Base-by-base conservation (phyloP, 192 early-diverging fungal species). In the Bifiguratus adelaidae region DNA sequence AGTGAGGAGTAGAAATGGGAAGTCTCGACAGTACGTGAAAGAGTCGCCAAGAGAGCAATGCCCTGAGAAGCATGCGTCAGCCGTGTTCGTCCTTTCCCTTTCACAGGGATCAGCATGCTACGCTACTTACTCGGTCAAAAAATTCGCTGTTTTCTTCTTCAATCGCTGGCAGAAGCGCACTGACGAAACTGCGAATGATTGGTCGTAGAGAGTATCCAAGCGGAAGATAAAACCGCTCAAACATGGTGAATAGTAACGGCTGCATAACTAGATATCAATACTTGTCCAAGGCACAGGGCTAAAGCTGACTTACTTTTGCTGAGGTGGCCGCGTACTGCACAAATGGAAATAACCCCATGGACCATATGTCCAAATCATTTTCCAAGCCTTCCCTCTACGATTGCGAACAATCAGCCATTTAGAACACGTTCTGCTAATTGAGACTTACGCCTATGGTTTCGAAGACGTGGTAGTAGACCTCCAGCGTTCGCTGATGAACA, bases 401-500 rank as follows among this genome's bases (percentile, higher is more conserved):
- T 33, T 33, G 8, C 32, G 8, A 8, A 8, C 37, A 13, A 8
- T 6, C 37, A 9, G 8, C n/a, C 32, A 33, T 33, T n/a, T n/a
- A 8, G 8, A 8, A n/a, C 32, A n/a, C 32, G 32, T n/a, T 33
- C 32, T 33, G n/a, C 24, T 26, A 27, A 18, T 28, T 22, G 18
- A 3, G 21, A 75, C 72, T 53, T 71, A 88, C 82, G 13, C 74
- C 73, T 44, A 80, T 86, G 20, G 71, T 80, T 12, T 70, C 58
- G 44, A 91, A 76, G 29, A 97, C 78, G 34, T 82, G 77, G 12
- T 67, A 68, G 58, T 95, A 97, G 2, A 92, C 82, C 36, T 89
- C 83, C 41, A 97, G 50, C 5, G 91, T 83, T 60, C 92, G 93
- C 63, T 92, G 88, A 58, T 97, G 94, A 11, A 97, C 91, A 13